Conservation (phyloP, 306 rosid genomes). For the Mimosa pudica region DNA sequence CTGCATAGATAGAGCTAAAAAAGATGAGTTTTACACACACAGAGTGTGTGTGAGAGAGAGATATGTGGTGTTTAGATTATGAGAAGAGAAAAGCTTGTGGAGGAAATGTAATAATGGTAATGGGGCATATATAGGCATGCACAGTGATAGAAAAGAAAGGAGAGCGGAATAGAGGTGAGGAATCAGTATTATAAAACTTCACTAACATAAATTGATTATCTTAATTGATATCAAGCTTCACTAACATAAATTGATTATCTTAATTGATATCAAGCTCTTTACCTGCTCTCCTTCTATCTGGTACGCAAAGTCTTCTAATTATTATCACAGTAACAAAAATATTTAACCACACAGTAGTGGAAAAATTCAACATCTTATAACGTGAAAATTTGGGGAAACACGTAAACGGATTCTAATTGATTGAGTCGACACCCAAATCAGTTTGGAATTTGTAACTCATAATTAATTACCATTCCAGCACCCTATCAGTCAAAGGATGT, state of each 20-base stretch:
- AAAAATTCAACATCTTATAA: too few relatives aligned
- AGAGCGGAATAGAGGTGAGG: neutral
- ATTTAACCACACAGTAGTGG: too few relatives aligned
- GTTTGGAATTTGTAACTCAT: neutral
- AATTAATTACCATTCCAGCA: neutral
- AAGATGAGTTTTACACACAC: neutral
- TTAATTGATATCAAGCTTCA: neutral
- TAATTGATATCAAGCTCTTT: neutral
- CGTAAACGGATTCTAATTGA: neutral
- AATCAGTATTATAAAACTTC: neutral
- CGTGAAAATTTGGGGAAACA: neutral
- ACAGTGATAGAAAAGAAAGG: neutral
- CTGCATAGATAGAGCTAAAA: neutral
- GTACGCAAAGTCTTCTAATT: too few relatives aligned
- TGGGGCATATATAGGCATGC: too few relatives aligned
- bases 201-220: neutral
- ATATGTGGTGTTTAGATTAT: neutral
- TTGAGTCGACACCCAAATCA: neutral
- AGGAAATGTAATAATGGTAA: neutral
- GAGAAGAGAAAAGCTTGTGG: neutral
- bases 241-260: neutral
- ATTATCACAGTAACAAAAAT: neutral
- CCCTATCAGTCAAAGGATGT: too few relatives aligned
- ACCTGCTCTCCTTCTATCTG: neutral
- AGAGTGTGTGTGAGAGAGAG: neutral